Conservation (phyloP, 176 grass and related monocot species). For the Oryza meridionalis region DNA sequence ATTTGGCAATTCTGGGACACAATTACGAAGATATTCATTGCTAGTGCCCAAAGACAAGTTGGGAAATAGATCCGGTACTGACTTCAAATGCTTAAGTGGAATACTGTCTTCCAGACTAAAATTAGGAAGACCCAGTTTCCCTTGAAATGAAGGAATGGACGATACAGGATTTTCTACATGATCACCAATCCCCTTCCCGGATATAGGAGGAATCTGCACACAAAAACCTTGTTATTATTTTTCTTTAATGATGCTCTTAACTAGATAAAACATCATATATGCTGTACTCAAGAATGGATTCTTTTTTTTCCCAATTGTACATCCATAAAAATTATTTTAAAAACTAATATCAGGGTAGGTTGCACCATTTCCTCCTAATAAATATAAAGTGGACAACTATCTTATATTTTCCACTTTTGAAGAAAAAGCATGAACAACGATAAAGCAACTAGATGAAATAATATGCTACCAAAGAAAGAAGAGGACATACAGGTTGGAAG, state of each 20-base stretch:
- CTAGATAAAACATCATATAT: background rate
- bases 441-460: slow-evolving; percentile 3
- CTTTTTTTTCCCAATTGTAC: background rate
- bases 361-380: slow-evolving; percentile 21
- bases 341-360: background rate
- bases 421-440: slow-evolving; percentile 13
- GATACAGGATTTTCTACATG: slow-evolving; percentile 54
- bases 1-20: slow-evolving; percentile 77
- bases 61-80: slow-evolving; percentile 72
- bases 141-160: slow-evolving; percentile 83
- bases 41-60: slow-evolving; percentile 57
- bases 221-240: slow-evolving; percentile 37
- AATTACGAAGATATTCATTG: slow-evolving; percentile 55
- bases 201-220: slow-evolving; percentile 72
- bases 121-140: slow-evolving; percentile 84
- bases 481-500: slow-evolving; percentile 74
- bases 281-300: slow-evolving; percentile 30
- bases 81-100: slow-evolving; percentile 62
- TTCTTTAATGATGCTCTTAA: slow-evolving; percentile 23
- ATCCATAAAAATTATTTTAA: slow-evolving; percentile 8
- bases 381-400: slow-evolving; percentile 30
- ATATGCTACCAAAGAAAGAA: slow-evolving; percentile 29
- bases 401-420: slow-evolving; percentile 1
- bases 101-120: slow-evolving; percentile 67
- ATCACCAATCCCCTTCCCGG: slow-evolving; percentile 53